Evolutionary conservation across 2,329 filamentous ascomycete genomes (phyloP), one percentile per base, ranked within the genome.

Genomic region (Trichoderma atrobrunneum): DNA sequence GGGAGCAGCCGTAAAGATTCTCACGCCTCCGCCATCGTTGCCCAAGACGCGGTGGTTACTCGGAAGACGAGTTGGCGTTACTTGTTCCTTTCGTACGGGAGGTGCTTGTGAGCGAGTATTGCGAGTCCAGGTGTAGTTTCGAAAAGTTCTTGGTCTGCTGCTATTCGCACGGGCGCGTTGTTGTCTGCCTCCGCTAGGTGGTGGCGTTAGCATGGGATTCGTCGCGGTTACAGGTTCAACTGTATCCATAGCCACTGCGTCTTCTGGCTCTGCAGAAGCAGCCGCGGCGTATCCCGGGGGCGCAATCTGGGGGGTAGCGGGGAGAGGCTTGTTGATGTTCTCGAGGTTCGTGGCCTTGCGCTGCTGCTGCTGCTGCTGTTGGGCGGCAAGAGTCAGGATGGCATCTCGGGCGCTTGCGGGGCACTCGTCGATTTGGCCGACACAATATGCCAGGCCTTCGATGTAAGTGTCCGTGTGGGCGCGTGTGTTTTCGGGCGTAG

Each of bases 371-470:
- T 67, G 10, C 43, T 67, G 70, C 26, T 74, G 63, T 18, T 65
- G 74, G 5, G 34, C 67, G 5, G 77, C 78, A 32, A 80, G 76
- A 34, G 77, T 76, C 61, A 80, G 71, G 28, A 80, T 76, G 34
- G 79, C 79, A 14, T 69, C 67, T 21, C 74, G 72, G 18, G 76
- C 79, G n/a, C 76, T 76, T 11, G 74, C 72, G 18, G 78, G 78
- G 6, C 73, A 75, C 54, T 74, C 70, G 57, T 76, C 75, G 28
- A 79, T 75, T 71, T 81, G 80, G 54, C 80, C 80, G 32, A 81
- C 75, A 71, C 79, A 76, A 74, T 80, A 80, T 62, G 79, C 80
- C 43, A 81, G 75, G 64, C 79, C 80, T 43, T 78, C 72, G 21
- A 77, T 48, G 43, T 73, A 78, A 1, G 61, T 60, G 51, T 74